Evolutionary conservation across 2,329 filamentous ascomycete genomes (phyloP).

Genomic region (Ophiobolus disseminans): DNA sequence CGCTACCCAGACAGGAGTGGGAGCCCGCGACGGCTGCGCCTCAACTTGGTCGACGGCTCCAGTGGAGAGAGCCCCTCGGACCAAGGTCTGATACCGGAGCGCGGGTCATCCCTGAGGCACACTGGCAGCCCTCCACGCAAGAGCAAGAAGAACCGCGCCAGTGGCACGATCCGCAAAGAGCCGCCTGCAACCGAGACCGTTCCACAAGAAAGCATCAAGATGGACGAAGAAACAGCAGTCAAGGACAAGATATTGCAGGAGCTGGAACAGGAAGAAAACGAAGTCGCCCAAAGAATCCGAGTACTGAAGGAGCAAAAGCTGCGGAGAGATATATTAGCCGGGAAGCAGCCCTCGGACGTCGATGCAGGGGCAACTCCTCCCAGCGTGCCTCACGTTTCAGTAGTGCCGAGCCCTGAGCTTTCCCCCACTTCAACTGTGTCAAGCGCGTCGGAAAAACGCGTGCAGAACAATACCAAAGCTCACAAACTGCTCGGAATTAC

Average conservation of each 20-base stretch:
- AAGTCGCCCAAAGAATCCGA: conserved; percentile 64
- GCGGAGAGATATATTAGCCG: conserved; percentile 56
- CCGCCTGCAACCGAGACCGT: conserved; percentile 36
- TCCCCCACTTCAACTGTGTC: conserved; percentile 45
- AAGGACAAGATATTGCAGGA: conserved; percentile 43
- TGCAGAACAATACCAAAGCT: conserved; percentile 47
- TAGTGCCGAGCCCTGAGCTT: conserved; percentile 30
- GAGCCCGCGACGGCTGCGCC: conserved; percentile 39
- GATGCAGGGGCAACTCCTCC: conserved; percentile 52
- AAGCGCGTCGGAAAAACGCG: conserved; percentile 39
- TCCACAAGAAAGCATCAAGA: conserved; percentile 34
- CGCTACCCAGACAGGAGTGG: conserved; percentile 41
- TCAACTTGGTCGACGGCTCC: conserved; percentile 32
- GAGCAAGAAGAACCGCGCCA: conserved; percentile 32
- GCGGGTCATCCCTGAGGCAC: conserved; percentile 44
- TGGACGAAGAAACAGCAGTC: conserved; percentile 28
- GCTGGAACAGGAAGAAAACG: conserved; percentile 56
- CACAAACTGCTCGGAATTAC: conserved; percentile 52
- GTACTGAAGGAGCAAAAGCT: conserved; percentile 65
- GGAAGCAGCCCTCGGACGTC: conserved; percentile 36
- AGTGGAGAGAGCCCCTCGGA: conserved; percentile 36
- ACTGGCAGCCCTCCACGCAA: conserved; percentile 43
- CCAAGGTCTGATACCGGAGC: conserved; percentile 41
- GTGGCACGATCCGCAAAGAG: conserved; percentile 33
- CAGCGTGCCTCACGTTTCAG: conserved; percentile 44